These are phyloP conservation scores for Chlamydomonas schloesseri DNA, from an alignment of 139 green algal genomes.

Conservation along the genomic window DNA sequence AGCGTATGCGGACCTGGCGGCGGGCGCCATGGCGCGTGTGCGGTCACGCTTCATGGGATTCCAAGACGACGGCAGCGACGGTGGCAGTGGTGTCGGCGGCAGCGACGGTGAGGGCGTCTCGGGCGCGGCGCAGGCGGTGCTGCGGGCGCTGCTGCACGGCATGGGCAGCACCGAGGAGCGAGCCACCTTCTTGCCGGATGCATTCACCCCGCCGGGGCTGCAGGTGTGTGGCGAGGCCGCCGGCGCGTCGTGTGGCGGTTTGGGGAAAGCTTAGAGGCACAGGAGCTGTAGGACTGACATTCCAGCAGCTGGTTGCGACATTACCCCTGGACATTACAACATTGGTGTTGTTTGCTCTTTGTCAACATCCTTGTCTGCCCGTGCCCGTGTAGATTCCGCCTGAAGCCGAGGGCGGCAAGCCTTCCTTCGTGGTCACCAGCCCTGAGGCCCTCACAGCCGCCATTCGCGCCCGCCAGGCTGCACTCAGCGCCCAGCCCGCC, in stretches of 20 bases:
- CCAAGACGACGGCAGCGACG: slow-evolving; percentile 35
- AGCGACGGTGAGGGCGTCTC: no score
- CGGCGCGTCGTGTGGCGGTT: no score
- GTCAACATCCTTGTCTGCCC: no score
- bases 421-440: neutral
- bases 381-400: neutral
- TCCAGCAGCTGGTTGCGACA: no score
- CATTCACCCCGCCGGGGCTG: slow-evolving; percentile 48
- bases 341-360: no score
- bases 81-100: no score
- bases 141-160: slow-evolving; percentile 27
- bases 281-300: no score
- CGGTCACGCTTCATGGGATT: slow-evolving; percentile 47
- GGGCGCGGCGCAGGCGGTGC: no score
- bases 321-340: no score
- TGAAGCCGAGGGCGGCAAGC: neutral
- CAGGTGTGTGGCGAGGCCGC: slow-evolving; percentile 8
- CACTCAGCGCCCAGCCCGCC: neutral
- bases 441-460: neutral
- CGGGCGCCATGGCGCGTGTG: slow-evolving; percentile 48
- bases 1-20: slow-evolving; percentile 41
- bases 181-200: slow-evolving; percentile 48
- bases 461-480: neutral
- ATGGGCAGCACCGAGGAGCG: slow-evolving; percentile 49
- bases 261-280: no score